Evolutionary conservation across 192 early-diverging fungal species (phyloP).

Genomic region (Backusella parvicylindrica): DNA sequence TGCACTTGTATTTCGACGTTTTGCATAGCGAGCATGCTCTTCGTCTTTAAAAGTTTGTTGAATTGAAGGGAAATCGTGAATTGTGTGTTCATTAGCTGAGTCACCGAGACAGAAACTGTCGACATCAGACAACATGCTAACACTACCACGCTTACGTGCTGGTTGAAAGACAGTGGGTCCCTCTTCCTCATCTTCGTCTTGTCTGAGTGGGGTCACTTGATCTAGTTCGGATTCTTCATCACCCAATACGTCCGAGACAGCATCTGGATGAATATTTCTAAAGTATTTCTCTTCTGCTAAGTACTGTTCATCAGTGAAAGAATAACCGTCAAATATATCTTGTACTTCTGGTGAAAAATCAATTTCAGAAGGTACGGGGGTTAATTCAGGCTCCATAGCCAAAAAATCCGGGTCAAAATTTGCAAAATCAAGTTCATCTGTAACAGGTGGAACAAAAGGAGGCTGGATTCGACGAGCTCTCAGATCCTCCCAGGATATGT

Average conservation of each 20-base stretch:
- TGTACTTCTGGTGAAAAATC: conserved; percentile 25
- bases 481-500: conserved; percentile 70
- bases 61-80: neutral
- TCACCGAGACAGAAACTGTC: conserved; percentile 15
- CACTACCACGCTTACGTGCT: conserved; percentile 30
- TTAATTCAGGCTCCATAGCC: conserved; percentile 43
- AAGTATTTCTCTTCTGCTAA: neutral
- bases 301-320: conserved; percentile 23
- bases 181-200: neutral
- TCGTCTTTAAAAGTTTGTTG: conserved; percentile 9
- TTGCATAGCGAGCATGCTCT: conserved; percentile 1
- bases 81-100: neutral
- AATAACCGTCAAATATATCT: conserved; percentile 37
- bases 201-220: neutral
- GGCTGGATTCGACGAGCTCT: conserved; percentile 53
- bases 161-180: conserved; percentile 5
- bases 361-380: conserved; percentile 23
- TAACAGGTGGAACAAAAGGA: conserved; percentile 62
- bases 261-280: neutral
- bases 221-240: conserved; percentile 22
- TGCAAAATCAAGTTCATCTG: conserved; percentile 40
- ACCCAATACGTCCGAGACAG: conserved; percentile 15
- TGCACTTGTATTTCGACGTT: conserved; percentile 13
- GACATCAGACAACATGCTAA: conserved; percentile 32
- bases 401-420: conserved; percentile 57